Conservation (phyloP, 2,329 filamentous ascomycete species). For the Exophiala spinifera region DNA sequence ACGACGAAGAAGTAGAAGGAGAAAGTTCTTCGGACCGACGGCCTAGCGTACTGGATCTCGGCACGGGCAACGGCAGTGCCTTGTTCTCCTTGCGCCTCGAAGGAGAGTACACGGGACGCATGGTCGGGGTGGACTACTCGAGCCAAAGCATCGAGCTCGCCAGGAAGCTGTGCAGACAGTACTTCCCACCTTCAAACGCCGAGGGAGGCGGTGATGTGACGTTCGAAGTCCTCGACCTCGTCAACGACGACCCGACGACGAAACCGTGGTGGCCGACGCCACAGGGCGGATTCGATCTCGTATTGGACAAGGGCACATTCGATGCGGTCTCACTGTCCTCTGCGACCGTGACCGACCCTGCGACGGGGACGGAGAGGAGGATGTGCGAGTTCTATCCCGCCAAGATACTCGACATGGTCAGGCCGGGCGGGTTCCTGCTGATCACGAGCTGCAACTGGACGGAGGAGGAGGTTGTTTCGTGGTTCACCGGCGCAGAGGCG, state of each 20-base stretch:
- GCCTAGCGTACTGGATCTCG: conserved; percentile 65
- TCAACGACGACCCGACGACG: conserved; percentile 16
- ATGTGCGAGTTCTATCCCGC: conserved; percentile 73
- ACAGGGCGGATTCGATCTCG: conserved; percentile 71
- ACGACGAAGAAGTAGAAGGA: too few species aligned
- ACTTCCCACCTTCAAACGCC: conserved; percentile 30
- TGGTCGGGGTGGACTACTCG: conserved; percentile 90
- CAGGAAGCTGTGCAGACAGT: conserved; percentile 53
- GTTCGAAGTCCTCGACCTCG: conserved; percentile 37
- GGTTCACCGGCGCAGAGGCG: conserved; percentile 61
- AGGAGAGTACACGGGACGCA: conserved; percentile 61
- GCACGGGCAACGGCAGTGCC: conserved; percentile 90
- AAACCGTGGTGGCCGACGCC: conserved; percentile 41
- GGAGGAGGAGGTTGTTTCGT: conserved; percentile 73
- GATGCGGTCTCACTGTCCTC: conserved; percentile 78
- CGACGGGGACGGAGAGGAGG: conserved; percentile 41
- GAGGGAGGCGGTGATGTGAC: conserved; percentile 50
- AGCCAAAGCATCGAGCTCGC: conserved; percentile 70
- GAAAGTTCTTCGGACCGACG: conserved; percentile 9
- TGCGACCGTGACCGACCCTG: conserved; percentile 28
- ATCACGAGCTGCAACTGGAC: conserved; percentile 99
- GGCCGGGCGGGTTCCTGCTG: conserved; percentile 68
- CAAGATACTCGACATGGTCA: conserved; percentile 66
- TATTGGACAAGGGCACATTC: conserved; percentile 98
- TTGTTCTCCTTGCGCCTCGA: conserved; percentile 73